Evolutionary conservation across 306 rosid genomes (phyloP).

Genomic region (Vicia faba): DNA sequence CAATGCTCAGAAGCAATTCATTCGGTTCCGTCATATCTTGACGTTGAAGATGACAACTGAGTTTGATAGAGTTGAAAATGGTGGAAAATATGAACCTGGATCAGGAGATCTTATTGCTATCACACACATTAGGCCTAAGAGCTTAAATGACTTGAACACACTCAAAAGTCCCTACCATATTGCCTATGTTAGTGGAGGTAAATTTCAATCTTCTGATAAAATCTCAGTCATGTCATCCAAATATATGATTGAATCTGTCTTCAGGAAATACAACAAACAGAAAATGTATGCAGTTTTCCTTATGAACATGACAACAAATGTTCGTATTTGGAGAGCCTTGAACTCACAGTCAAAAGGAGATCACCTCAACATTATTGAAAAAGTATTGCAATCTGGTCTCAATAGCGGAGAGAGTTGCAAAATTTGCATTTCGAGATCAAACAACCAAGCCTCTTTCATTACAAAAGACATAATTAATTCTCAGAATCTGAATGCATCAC

Average conservation of each 20-base stretch:
- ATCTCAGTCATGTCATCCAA: slow-evolving; percentile 24
- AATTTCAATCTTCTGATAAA: not conserved
- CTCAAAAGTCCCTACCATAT: slow-evolving; percentile 26
- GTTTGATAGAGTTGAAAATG: not conserved
- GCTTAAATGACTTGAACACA: slow-evolving; percentile 38
- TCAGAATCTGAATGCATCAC: slow-evolving; percentile 54
- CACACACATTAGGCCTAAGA: slow-evolving; percentile 39
- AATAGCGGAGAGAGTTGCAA: slow-evolving; percentile 2
- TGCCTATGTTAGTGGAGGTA: slow-evolving; percentile 32
- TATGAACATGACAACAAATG: slow-evolving; percentile 36
- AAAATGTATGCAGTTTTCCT: slow-evolving; percentile 30
- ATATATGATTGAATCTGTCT: not conserved
- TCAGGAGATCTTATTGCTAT: slow-evolving; percentile 52
- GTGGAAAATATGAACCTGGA: slow-evolving; percentile 38
- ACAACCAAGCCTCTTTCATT: not conserved
- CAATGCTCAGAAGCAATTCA: not conserved
- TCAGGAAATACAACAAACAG: not conserved
- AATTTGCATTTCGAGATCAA: not conserved
- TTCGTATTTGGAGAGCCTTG: slow-evolving; percentile 41
- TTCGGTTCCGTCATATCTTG: not conserved
- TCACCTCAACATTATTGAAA: slow-evolving; percentile 28
- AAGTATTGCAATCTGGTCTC: slow-evolving; percentile 34
- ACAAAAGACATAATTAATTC: not conserved
- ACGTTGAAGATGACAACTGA: not conserved
- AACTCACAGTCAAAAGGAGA: slow-evolving; percentile 18